phyloP scores from a whole-genome alignment of 148 eudicot species.

The Cornus florida region DNA sequence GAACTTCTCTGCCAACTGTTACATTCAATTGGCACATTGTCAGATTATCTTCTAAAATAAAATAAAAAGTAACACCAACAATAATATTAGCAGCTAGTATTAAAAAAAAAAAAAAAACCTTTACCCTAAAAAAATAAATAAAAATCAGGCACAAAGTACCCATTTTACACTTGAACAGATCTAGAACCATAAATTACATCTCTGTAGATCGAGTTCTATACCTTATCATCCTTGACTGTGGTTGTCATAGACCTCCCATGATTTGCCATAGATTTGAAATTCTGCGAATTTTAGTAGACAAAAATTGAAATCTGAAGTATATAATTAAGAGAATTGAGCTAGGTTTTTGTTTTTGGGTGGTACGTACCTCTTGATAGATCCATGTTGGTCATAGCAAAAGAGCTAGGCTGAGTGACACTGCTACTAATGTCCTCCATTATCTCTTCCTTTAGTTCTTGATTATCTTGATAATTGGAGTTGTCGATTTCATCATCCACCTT shows the following conservation, averaged over 20 bases:
- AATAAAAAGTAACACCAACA: no score
- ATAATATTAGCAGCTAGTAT: not conserved
- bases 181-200: not conserved
- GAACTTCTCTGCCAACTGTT: not conserved
- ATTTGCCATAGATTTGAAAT: constrained; percentile 7
- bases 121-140: not conserved
- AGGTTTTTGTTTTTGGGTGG: not conserved
- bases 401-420: not conserved
- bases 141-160: not conserved
- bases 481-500: not conserved
- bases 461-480: no score
- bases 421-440: not conserved
- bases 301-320: not conserved
- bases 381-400: not conserved
- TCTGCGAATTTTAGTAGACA: constrained; percentile 1
- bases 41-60: no score
- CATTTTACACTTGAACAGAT: not conserved
- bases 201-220: not conserved
- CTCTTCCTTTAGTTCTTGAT: no score
- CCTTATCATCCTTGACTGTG: not conserved
- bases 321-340: not conserved
- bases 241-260: constrained; percentile 2
- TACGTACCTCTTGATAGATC: not conserved
- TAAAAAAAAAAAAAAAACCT: not conserved
- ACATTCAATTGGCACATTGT: not conserved